Evolutionary conservation across 108 stramenopile genomes (phyloP).

Genomic region (Skeletonema marinoi): DNA sequence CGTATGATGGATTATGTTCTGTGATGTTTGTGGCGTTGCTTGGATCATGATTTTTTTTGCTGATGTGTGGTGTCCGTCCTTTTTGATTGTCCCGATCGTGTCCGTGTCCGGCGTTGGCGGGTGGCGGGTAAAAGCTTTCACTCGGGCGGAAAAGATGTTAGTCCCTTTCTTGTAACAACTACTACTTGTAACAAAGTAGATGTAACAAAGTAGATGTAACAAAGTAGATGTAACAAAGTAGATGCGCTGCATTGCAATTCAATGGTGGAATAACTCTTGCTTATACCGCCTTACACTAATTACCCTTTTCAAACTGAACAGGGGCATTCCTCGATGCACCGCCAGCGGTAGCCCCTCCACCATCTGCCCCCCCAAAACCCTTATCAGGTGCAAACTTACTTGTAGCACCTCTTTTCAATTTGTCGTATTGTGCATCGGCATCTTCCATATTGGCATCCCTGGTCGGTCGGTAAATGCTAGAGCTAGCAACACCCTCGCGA

Average conservation of each 20-base stretch:
- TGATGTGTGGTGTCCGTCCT: too few relatives aligned
- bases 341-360: conserved; percentile 51
- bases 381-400: conserved; percentile 84
- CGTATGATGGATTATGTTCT: background rate
- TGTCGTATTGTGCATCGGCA: conserved; percentile 83
- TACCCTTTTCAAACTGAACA: conserved; percentile 89
- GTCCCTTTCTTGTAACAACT: too few relatives aligned
- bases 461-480: conserved; percentile 93
- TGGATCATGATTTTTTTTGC: too few relatives aligned
- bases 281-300: background rate
- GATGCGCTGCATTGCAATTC: too few relatives aligned
- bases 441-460: conserved; percentile 73
- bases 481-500: conserved; percentile 79
- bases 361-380: conserved; percentile 86
- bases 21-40: background rate
- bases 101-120: too few relatives aligned
- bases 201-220: too few relatives aligned
- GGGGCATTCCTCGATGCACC: conserved; percentile 80
- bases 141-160: too few relatives aligned
- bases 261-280: background rate
- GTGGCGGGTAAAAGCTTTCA: too few relatives aligned
- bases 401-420: conserved; percentile 75
- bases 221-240: too few relatives aligned
- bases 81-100: too few relatives aligned
- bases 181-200: too few relatives aligned